phyloP scores from a whole-genome alignment of 2,329 filamentous ascomycete genomes.

The Ceratocystis cubensis region DNA sequence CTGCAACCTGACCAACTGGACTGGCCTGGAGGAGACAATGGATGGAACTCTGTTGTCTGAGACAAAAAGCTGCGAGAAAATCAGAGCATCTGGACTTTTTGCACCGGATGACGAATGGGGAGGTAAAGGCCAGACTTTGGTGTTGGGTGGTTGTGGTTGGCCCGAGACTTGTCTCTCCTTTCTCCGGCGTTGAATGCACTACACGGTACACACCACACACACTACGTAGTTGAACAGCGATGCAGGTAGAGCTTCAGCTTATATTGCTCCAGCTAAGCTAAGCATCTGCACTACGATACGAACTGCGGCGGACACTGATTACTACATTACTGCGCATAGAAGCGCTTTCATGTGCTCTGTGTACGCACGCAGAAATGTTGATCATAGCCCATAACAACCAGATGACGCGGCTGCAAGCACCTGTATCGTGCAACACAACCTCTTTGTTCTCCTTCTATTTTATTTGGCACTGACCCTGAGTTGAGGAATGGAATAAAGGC shows the following conservation, averaged over 20 bases:
- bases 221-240: background rate
- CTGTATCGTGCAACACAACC: background rate
- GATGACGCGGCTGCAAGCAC: background rate
- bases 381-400: background rate
- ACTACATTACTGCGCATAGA: background rate
- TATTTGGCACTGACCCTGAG: background rate
- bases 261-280: conserved; percentile 1
- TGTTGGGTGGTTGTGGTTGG: conserved; percentile 2
- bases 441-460: background rate
- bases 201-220: background rate
- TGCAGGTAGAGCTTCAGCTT: background rate
- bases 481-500: background rate
- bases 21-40: background rate
- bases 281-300: background rate
- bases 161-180: conserved; percentile 8
- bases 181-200: background rate
- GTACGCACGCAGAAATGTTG: background rate
- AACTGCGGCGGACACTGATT: background rate
- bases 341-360: no score
- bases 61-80: background rate
- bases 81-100: background rate
- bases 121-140: background rate
- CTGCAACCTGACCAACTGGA: background rate
- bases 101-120: background rate
- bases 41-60: background rate